Evolutionary conservation across 805 yeast species (phyloP), one percentile per base, ranked within the genome.

Genomic region (Ogataea ganodermae): DNA sequence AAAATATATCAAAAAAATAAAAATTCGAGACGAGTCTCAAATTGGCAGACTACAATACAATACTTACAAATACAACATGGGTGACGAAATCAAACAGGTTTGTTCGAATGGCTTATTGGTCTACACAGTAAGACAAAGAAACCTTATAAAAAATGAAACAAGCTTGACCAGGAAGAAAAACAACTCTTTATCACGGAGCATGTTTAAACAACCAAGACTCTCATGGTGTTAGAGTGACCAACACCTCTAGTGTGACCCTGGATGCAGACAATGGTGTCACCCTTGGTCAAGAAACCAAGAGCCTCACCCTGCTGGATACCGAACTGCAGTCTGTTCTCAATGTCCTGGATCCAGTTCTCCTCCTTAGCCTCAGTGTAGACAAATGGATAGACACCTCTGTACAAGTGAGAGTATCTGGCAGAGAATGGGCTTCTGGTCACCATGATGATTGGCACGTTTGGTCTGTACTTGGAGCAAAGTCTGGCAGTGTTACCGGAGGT

Each of bases 191-290:
- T 12, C 24, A 17, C 28, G 10, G 22, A 35, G 7, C 41, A 18
- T 16, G 17, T 7, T 48, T 75, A 84, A 68, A 89, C 92, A 69
- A 80, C 79, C 62, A 89, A 78, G 66, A 92, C 83, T 80, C 98
- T 92, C 73, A 94, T 81, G 57, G 99, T 94, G 87, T 94, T 94
- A 68, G 99, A 89, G 85, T 94, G 97, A 69, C 99, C 99, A 59
- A 89, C 80, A 76, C 98, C 98, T 72, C 92, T 87, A 68, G 96
- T 88, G 92, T 96, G 94, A 72, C 99, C 99, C 81, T 94, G 99
- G 72, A 94, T 86, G 68, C 96, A 88, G 59, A 94, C 89, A 63
- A 89, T 86, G 52, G 86, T 76, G 71, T 90, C 97, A 73, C 96
- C 96, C 73, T 81, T 84, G 62, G 75, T 72, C 69, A 94, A 77